Percentiles rank a stretch among this genome's conserved stretches.
Conservation (phyloP, 495 filamentous ascomycete species). For the Corynascus novoguineensis region DNA sequence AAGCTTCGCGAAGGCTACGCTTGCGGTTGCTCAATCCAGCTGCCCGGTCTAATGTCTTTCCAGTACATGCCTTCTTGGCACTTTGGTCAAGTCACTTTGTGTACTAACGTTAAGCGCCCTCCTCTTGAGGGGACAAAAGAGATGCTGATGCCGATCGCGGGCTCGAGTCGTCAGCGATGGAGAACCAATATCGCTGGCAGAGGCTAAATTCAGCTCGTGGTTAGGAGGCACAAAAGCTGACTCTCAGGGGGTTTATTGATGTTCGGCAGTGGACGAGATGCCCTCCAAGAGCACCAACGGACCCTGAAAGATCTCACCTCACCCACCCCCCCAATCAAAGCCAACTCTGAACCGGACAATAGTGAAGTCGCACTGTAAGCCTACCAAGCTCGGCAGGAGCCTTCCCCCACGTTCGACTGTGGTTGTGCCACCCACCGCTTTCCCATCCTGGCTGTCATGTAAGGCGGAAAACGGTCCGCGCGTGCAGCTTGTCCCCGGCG, state of each 20-base stretch:
- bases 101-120: no score
- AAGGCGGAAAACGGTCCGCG: slow-evolving; percentile 42
- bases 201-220: slow-evolving; percentile 2
- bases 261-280: neutral
- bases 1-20: no score
- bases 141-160: neutral
- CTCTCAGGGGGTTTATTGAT: neutral
- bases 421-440: slow-evolving; percentile 20
- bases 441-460: slow-evolving; percentile 32
- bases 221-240: neutral
- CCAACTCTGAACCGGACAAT: neutral
- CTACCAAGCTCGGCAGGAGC: neutral
- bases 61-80: no score
- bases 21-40: no score
- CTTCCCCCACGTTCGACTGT: slow-evolving; percentile 15
- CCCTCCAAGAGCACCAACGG: neutral
- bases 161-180: neutral
- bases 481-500: slow-evolving; percentile 31
- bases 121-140: no score
- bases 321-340: no score
- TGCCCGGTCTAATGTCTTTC: no score
- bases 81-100: no score
- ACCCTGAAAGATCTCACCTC: no score
- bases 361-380: neutral
- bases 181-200: slow-evolving; percentile 2